Conservation (phyloP, 257 asterid genomes). For the Scutellaria galericulata region DNA sequence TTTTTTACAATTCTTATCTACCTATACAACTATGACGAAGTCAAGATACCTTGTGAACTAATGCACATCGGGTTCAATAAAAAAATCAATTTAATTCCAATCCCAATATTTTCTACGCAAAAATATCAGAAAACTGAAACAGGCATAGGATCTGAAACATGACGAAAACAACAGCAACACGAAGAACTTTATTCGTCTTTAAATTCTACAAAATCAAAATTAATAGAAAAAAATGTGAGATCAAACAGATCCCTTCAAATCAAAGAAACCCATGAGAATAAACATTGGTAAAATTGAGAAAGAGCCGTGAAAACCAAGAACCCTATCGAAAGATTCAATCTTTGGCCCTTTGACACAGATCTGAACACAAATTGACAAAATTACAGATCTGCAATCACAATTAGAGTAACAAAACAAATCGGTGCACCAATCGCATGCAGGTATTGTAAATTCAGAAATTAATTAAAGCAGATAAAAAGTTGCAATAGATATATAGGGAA, state of each 20-base stretch:
- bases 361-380: slow-evolving; percentile 42
- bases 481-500: slow-evolving; percentile 34
- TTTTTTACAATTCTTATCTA: neutral
- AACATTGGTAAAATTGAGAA: slow-evolving; percentile 5
- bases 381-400: slow-evolving; percentile 48
- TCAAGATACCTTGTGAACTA: neutral
- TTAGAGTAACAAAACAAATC: slow-evolving; percentile 30
- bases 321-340: slow-evolving; percentile 41
- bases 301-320: slow-evolving; percentile 25
- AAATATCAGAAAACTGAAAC: slow-evolving; percentile 17
- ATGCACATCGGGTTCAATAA: slow-evolving; percentile 29
- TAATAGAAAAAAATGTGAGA: slow-evolving; percentile 1
- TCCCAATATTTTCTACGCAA: neutral
- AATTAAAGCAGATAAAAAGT: slow-evolving; percentile 25
- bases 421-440: slow-evolving; percentile 25
- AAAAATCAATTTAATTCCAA: neutral
- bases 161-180: neutral
- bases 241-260: slow-evolving; percentile 35
- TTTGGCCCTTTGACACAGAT: slow-evolving; percentile 49
- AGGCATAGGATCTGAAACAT: slow-evolving; percentile 33
- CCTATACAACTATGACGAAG: slow-evolving; percentile 3
- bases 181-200: neutral
- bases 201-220: slow-evolving; percentile 21
- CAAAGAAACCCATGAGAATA: slow-evolving; percentile 20
- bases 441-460: neutral